A percentile compares a stretch with the other conserved stretches of the same genome.
phyloP scores from a whole-genome alignment of 2,329 filamentous ascomycete species.

The Fusarium armeniacum region DNA sequence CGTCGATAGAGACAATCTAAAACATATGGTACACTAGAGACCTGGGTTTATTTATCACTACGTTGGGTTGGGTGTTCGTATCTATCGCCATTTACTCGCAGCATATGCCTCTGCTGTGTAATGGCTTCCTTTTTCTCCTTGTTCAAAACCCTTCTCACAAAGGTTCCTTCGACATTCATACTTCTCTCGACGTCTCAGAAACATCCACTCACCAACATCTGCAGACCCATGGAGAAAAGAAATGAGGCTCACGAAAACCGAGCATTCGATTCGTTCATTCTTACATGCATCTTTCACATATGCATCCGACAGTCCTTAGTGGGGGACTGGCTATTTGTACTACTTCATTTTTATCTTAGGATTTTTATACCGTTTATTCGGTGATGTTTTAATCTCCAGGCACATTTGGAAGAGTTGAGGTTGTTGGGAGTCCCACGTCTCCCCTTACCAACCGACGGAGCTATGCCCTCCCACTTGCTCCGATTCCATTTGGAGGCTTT shows the following conservation, averaged over 20 bases:
- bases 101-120: neutral
- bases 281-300: no score
- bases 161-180: neutral
- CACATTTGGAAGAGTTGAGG: neutral
- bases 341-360: neutral
- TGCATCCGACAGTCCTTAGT: no score
- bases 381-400: neutral
- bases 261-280: no score
- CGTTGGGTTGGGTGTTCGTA: neutral
- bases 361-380: neutral
- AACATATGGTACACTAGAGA: neutral
- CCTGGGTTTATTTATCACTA: neutral
- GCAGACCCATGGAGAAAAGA: neutral
- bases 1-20: neutral
- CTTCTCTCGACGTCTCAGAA: neutral
- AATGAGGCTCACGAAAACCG: no score
- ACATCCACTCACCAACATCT: neutral
- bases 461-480: neutral
- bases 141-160: neutral
- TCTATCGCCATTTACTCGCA: neutral
- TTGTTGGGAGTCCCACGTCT: neutral
- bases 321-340: neutral
- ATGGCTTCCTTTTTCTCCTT: neutral
- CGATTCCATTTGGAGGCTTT: neutral
- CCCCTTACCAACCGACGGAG: neutral